Evolutionary conservation across 495 filamentous ascomycete genomes (phyloP).

Genomic region (Amniculicola lignicola): DNA sequence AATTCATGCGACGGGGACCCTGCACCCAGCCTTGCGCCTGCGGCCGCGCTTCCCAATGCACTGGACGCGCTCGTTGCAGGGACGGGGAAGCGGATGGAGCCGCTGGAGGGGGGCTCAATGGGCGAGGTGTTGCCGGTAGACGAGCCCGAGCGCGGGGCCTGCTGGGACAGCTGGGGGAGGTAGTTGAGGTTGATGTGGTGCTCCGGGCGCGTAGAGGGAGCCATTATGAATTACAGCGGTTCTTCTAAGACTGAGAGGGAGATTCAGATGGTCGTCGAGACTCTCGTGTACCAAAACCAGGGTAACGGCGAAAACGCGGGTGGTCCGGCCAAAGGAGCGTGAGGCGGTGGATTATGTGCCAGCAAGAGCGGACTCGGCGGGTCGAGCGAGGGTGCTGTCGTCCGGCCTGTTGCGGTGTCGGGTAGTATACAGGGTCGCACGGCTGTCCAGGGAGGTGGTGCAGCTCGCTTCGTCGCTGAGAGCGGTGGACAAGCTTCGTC

Average conservation of each 20-base stretch:
- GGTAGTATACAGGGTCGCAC: conserved; percentile 6
- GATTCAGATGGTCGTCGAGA: conserved; percentile 28
- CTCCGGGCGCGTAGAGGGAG: conserved; percentile 66
- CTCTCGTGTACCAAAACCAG: conserved; percentile 38
- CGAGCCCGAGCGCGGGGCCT: conserved; percentile 74
- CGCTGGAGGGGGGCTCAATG: conserved; percentile 67
- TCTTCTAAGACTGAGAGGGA: conserved; percentile 22
- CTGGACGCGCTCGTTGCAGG: conserved; percentile 62
- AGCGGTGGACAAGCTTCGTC: background rate
- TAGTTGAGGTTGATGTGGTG: conserved; percentile 73
- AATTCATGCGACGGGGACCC: conserved; percentile 96
- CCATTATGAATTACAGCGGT: conserved; percentile 79
- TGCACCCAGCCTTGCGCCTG: conserved; percentile 77
- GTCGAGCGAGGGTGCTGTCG: no score
- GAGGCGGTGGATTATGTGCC: conserved; percentile 30
- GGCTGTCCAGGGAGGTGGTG: no score
- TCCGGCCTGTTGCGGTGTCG: no score
- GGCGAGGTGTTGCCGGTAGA: conserved; percentile 86
- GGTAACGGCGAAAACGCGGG: conserved; percentile 27
- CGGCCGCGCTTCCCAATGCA: conserved; percentile 64
- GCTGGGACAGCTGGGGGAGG: conserved; percentile 55
- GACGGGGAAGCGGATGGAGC: conserved; percentile 70
- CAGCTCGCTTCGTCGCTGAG: no score
- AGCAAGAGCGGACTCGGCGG: conserved; percentile 32
- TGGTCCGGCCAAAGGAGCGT: conserved; percentile 39